These are phyloP conservation scores for Ettlia oleoabundans DNA, from an alignment of 139 green algal genomes.

Conservation along the genomic window DNA sequence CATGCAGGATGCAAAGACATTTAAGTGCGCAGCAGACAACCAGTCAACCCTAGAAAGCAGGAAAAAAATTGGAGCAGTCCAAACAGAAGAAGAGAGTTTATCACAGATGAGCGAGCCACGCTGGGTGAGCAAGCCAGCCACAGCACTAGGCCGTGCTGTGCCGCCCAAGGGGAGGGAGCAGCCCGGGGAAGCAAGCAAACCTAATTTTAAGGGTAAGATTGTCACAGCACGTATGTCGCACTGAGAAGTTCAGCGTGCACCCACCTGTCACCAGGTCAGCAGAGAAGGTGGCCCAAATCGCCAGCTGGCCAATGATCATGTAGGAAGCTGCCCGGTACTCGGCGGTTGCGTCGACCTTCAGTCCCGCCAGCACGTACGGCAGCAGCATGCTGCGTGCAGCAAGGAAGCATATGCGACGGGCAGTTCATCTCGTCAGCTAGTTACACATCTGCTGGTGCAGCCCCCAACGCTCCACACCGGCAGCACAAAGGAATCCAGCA, in stretches of 20 bases:
- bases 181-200: too few relatives aligned
- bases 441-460: neutral
- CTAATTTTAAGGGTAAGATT: too few relatives aligned
- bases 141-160: neutral
- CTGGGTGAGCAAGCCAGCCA: neutral
- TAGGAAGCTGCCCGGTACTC: conserved; percentile 76
- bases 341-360: conserved; percentile 41
- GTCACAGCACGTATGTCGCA: neutral
- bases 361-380: conserved; percentile 70
- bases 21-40: neutral
- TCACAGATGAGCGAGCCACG: too few relatives aligned
- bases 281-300: conserved; percentile 54
- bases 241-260: neutral
- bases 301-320: conserved; percentile 82
- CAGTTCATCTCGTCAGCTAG: neutral
- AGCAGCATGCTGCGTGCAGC: conserved; percentile 55
- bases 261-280: conserved; percentile 58
- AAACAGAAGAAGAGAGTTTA: too few relatives aligned
- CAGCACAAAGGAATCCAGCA: too few relatives aligned
- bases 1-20: neutral
- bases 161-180: too few relatives aligned
- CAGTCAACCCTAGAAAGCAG: too few relatives aligned
- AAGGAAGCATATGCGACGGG: neutral
- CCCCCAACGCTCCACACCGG: too few relatives aligned
- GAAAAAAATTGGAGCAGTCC: too few relatives aligned